Conservation (phyloP, 2,329 filamentous ascomycete genomes). For the Grosmannia clavigera region DNA sequence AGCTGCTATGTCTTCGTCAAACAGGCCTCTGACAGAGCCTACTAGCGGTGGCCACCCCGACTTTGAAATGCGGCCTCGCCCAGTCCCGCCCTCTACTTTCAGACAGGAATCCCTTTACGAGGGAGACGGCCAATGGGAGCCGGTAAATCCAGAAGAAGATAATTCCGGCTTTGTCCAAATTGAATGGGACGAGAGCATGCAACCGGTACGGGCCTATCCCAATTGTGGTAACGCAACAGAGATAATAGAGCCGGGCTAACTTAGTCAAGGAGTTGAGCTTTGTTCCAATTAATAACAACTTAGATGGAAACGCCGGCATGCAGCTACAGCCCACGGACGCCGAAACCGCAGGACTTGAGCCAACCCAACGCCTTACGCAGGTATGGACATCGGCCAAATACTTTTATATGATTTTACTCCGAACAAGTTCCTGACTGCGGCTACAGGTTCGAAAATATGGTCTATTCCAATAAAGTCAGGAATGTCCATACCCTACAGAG, state of each 20-base stretch:
- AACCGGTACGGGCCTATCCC: slow-evolving; percentile 34
- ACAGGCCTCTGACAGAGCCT: slow-evolving; percentile 21
- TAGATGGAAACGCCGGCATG: slow-evolving; percentile 14
- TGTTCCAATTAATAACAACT: slow-evolving; percentile 29
- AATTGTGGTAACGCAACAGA: not conserved
- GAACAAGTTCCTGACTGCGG: slow-evolving; percentile 17
- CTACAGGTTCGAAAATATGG: slow-evolving; percentile 20
- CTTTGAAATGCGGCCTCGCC: slow-evolving; percentile 21
- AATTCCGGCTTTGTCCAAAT: slow-evolving; percentile 55
- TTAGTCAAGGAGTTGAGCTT: slow-evolving; percentile 12
- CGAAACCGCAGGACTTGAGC: slow-evolving; percentile 38
- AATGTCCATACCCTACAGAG: not conserved
- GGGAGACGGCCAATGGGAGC: slow-evolving; percentile 62
- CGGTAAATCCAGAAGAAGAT: slow-evolving; percentile 46
- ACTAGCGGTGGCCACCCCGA: slow-evolving; percentile 18
- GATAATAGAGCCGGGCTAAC: not conserved
- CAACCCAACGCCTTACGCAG: slow-evolving; percentile 63
- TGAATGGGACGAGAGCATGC: slow-evolving; percentile 60
- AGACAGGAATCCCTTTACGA: slow-evolving; percentile 57
- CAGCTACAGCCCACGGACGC: slow-evolving; percentile 7
- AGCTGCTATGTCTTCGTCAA: not conserved
- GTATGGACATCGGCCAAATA: slow-evolving; percentile 23
- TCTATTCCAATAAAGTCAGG: slow-evolving; percentile 15
- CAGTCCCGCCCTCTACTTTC: slow-evolving; percentile 37
- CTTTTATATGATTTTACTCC: slow-evolving; percentile 11